Percentiles rank a stretch among this genome's conserved stretches.
These are phyloP conservation scores for Isochrysis galbana DNA, from an alignment of 78 protist species.

Conservation along the genomic window DNA sequence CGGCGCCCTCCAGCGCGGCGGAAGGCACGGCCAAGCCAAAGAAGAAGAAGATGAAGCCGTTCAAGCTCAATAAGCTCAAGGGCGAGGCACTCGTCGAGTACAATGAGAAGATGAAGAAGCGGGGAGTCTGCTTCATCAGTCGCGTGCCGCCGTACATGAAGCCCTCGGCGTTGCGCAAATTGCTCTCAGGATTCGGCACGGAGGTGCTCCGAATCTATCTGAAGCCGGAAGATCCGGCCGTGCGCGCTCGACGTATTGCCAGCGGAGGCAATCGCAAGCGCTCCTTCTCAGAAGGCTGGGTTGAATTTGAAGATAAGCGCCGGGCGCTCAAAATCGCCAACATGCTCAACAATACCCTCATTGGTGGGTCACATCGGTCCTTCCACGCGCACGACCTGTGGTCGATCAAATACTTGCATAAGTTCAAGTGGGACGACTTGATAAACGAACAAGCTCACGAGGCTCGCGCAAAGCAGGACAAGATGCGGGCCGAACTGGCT, in stretches of 20 bases:
- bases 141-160: constrained; percentile 80
- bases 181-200: constrained; percentile 60
- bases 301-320: constrained; percentile 77
- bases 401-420: constrained; percentile 80
- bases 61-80: neutral
- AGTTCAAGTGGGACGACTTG: constrained; percentile 85
- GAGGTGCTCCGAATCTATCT: constrained; percentile 69
- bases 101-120: neutral
- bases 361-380: constrained; percentile 49
- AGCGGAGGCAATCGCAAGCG: constrained; percentile 62
- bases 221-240: constrained; percentile 36
- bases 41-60: neutral
- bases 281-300: constrained; percentile 81
- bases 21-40: neutral
- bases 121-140: constrained; percentile 78
- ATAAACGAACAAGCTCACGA: constrained; percentile 39
- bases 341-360: constrained; percentile 56
- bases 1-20: too few species aligned
- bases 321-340: constrained; percentile 68
- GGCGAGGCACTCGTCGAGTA: neutral
- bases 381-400: constrained; percentile 76
- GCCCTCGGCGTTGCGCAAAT: constrained; percentile 63
- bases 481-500: constrained; percentile 35
- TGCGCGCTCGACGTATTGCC: constrained; percentile 33
- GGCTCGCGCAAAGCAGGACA: constrained; percentile 24